Percentiles rank a stretch among this genome's conserved stretches.
phyloP scores from a whole-genome alignment of 805 yeast species.

The Suhomyces xylopsoci region DNA sequence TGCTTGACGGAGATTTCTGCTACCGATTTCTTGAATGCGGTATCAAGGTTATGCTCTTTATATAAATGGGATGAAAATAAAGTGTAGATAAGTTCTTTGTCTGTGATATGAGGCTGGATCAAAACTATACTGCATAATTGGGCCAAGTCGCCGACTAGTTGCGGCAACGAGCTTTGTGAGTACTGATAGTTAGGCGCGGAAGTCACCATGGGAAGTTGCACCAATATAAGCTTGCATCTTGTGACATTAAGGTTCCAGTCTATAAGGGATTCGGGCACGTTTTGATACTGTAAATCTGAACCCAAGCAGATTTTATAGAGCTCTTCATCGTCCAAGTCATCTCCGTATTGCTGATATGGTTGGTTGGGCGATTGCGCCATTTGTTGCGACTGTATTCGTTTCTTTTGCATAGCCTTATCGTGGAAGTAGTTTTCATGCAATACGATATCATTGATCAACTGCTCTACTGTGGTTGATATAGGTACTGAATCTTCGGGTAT shows the following conservation, averaged over 20 bases:
- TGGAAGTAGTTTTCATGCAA: conserved; percentile 32
- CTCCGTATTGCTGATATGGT: conserved; percentile 6
- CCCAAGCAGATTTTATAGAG: conserved; percentile 38
- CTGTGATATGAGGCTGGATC: conserved; percentile 40
- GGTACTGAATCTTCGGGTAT: conserved; percentile 46
- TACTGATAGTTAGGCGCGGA: conserved; percentile 36
- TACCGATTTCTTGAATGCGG: conserved; percentile 42
- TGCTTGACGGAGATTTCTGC: conserved; percentile 51
- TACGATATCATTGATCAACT: conserved; percentile 40
- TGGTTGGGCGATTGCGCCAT: background rate
- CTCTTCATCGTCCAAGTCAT: conserved; percentile 24
- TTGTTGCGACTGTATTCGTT: conserved; percentile 9
- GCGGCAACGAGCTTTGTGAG: conserved; percentile 32
- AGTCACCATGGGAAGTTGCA: conserved; percentile 36
- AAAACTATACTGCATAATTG: conserved; percentile 37
- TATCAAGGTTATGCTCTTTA: conserved; percentile 47
- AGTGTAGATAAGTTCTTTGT: conserved; percentile 40
- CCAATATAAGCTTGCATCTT: conserved; percentile 44
- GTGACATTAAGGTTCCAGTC: conserved; percentile 55
- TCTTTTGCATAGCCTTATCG: conserved; percentile 10
- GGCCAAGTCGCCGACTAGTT: conserved; percentile 42
- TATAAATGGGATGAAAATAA: conserved; percentile 44
- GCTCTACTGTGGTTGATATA: conserved; percentile 40
- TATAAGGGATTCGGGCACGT: conserved; percentile 38
- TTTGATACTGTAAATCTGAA: conserved; percentile 37